These are phyloP conservation scores for Neonectria sp. DNA, from an alignment of 2,329 filamentous ascomycete genomes.

Conservation along the genomic window DNA sequence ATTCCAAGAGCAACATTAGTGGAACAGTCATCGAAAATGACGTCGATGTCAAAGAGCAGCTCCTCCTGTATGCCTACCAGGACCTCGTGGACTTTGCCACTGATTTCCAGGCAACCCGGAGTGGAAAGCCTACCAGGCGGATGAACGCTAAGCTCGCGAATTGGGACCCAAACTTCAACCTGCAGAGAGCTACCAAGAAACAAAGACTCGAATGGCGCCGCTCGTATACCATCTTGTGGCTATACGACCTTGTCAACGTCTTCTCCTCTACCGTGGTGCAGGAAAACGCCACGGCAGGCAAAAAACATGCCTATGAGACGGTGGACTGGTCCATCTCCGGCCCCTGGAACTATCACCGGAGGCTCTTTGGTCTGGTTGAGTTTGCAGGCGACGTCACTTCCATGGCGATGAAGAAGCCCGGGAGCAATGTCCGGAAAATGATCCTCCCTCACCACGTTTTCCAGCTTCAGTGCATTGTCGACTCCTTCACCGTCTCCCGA, in stretches of 20 bases:
- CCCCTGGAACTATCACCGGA: conserved; percentile 48
- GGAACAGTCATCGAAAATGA: conserved; percentile 21
- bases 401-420: conserved; percentile 62
- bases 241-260: conserved; percentile 66
- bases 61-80: conserved; percentile 59
- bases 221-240: conserved; percentile 65
- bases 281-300: conserved; percentile 52
- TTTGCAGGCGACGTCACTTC: conserved; percentile 61
- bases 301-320: conserved; percentile 51
- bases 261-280: conserved; percentile 59
- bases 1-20: not conserved
- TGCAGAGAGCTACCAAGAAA: conserved; percentile 54
- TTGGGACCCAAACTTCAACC: conserved; percentile 60
- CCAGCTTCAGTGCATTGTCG: conserved; percentile 65
- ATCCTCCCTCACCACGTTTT: conserved; percentile 66
- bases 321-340: conserved; percentile 60
- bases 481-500: conserved; percentile 60
- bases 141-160: conserved; percentile 56
- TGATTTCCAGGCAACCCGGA: conserved; percentile 62
- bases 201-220: conserved; percentile 63
- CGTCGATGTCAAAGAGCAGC: conserved; percentile 60
- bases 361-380: conserved; percentile 61
- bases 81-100: conserved; percentile 61
- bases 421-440: conserved; percentile 53
- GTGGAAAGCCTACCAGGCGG: conserved; percentile 61